Conservation (phyloP, 75 land plant genomes). For the Selaginella moellendorffii region DNA sequence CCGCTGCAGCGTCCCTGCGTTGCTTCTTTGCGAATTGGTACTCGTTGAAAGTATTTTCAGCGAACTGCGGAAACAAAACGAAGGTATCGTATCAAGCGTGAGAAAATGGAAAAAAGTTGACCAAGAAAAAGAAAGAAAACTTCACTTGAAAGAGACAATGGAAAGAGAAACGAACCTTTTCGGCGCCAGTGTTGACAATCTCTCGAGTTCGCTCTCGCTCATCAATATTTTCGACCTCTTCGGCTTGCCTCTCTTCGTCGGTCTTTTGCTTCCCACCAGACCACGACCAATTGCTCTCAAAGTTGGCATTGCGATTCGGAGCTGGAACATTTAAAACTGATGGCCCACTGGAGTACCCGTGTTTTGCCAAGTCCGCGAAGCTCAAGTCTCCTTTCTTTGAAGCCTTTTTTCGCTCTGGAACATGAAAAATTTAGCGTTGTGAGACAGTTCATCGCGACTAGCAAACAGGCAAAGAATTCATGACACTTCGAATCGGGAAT, state of each 20-base stretch:
- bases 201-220: constrained; percentile 53
- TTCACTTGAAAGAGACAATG: not conserved
- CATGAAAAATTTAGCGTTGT: too few species aligned
- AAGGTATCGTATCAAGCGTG: not conserved
- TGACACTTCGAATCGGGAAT: too few species aligned
- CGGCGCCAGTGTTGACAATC: constrained; percentile 22
- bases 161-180: constrained; percentile 1
- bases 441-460: too few species aligned
- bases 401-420: not conserved
- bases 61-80: constrained; percentile 14
- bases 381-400: constrained; percentile 33
- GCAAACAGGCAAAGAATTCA: too few species aligned
- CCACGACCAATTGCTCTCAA: constrained; percentile 78
- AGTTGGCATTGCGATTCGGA: constrained; percentile 38
- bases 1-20: constrained; percentile 33
- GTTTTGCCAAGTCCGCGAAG: constrained; percentile 56
- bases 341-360: constrained; percentile 76
- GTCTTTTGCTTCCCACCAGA: constrained; percentile 49
- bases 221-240: constrained; percentile 42
- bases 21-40: constrained; percentile 35
- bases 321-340: constrained; percentile 78
- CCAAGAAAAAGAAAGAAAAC: not conserved
- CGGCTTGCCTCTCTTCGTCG: constrained; percentile 13
- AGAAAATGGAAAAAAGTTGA: not conserved
- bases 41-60: constrained; percentile 35